A percentile compares a stretch with the other conserved stretches of the same genome.
These are phyloP conservation scores for Podaxis rugospora DNA, from an alignment of 768 basidiomycete species.

Conservation along the genomic window DNA sequence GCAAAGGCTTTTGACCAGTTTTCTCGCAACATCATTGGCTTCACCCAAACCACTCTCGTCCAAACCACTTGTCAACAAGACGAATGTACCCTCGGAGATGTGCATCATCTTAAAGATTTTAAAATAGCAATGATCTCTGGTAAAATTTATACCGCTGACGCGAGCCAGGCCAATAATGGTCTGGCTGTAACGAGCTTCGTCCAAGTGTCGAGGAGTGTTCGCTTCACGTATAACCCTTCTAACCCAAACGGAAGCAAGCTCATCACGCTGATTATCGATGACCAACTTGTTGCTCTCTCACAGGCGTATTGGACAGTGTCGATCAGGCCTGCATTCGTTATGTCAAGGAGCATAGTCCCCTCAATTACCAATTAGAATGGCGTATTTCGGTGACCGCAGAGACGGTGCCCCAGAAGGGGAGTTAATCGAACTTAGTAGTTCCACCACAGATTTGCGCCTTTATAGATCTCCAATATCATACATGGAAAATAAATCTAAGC, in stretches of 20 bases:
- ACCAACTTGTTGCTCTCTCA: constrained; percentile 20
- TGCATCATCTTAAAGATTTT: constrained; percentile 2
- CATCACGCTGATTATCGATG: constrained; percentile 25
- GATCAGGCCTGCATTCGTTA: constrained; percentile 29
- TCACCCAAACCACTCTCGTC: constrained; percentile 29
- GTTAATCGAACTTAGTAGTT: background rate
- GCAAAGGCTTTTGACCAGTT: constrained; percentile 32
- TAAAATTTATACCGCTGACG: constrained; percentile 27
- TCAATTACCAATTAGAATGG: constrained; percentile 21
- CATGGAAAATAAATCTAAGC: constrained; percentile 7
- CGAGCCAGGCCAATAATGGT: constrained; percentile 32
- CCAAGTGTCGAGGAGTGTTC: constrained; percentile 34
- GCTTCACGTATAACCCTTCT: constrained; percentile 27
- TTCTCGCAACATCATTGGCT: constrained; percentile 31
- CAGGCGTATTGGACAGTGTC: constrained; percentile 27
- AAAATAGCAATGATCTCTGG: too few species aligned
- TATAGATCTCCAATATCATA: background rate
- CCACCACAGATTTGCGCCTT: background rate
- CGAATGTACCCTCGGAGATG: constrained; percentile 41
- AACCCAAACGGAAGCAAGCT: constrained; percentile 24
- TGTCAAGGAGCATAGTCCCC: constrained; percentile 20
- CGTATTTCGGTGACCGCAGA: constrained; percentile 20
- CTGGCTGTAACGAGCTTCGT: constrained; percentile 33
- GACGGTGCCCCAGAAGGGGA: constrained; percentile 17
- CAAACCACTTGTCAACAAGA: constrained; percentile 33